Base-by-base conservation (phyloP, 345 rosid genomes). In the Boechera retrofracta region DNA sequence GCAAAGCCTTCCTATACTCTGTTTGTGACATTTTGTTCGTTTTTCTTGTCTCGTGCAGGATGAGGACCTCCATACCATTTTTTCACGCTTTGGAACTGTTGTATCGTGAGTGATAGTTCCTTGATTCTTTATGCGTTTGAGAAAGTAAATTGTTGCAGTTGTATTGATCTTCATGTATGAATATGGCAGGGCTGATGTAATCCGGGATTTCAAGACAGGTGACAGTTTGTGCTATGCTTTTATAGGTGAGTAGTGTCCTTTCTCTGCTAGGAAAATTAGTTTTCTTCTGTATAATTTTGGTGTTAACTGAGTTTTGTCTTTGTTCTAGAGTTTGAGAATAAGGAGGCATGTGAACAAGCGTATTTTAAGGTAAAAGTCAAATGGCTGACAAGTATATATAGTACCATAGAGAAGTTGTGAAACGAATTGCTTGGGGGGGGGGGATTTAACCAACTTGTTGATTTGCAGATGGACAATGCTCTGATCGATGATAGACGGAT, bases 151-250 rank as follows among this genome's bases (percentile, higher is more conserved):
- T 58, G 10, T 1, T 16, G 8, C 16, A 9, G 26, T 52, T 58
- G 64, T 68, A 59, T 28, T 72, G 65, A 65, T 79, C 31, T 54
- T 62, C 6, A 18, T 73, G 21, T 45, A 10, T 70, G 48, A 75
- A 70, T 61, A 48, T 89, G 66, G 57, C 83, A 95, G 98, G 91
- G 96, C 98, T 74, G 98, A 92, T 15, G 61, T 89, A 72, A 95
- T 95, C 73, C 91, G 99, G 63, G 98, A 95, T 75, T 91, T 42
- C 73, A 95, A 92, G 87, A 95, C 97, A 45, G 98, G 99, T 83
- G 98, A 92, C 84, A 92, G 98, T 76, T 88, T 92, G 78, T 91
- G 97, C 83, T 95, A 95, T 77, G 98, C 97, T 24, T 95, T 95
- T 76, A 84, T 95, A 41, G 98, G 99, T 95, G 61, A 81, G 92